Base-by-base conservation (phyloP, 2,329 filamentous ascomycete genomes). In the Neonectria ditissima region DNA sequence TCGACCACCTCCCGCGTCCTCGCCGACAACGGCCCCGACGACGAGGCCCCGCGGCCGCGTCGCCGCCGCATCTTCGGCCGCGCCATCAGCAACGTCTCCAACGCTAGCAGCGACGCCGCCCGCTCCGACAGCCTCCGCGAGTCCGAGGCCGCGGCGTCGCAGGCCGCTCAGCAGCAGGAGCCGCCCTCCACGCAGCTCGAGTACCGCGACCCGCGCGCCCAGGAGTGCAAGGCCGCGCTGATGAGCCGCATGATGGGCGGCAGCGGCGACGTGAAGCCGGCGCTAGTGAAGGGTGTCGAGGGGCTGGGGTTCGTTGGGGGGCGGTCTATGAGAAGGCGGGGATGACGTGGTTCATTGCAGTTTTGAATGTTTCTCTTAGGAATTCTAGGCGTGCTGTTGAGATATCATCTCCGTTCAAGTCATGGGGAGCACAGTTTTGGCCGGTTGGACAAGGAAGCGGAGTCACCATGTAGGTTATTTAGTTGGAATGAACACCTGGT, bases 41-140 rank as follows among this genome's bases (percentile, higher is more conserved):
- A 65, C 44, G 61, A 53, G 9, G 64, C 68, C 16, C 47, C 75
- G 56, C 67, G 75, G 18, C 69, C 77, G 57, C 68, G 81, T 1
- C 79, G 81, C 55, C 83, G 85, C 11, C 80, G 83, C 57, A 84
- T 89, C 59, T 78, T 89, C 3, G 87, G 87, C 5, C 84, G 87
- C 11, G 87, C 86, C 3, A 76, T 85, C 28, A 88, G 86, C 76
- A 89, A 88, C 70, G 81, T 81, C 3, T 89, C 86, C 2, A 82
- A 82, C 1, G 79, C 80, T 5, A 87, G 84, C 56, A 83, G 78
- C 55, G 73, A 72, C n/a, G 79, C 76, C 47, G 83, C 84, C 57
- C 78, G 77, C 16, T 82, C 77, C 11, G 69, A 72, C 20, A 58
- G 55, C 20, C 55, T 68, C 37, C 58, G 58, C 24, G 72, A 73